These are phyloP conservation scores for Penicillium pulvis DNA, from an alignment of 495 filamentous ascomycete species.

Conservation along the genomic window DNA sequence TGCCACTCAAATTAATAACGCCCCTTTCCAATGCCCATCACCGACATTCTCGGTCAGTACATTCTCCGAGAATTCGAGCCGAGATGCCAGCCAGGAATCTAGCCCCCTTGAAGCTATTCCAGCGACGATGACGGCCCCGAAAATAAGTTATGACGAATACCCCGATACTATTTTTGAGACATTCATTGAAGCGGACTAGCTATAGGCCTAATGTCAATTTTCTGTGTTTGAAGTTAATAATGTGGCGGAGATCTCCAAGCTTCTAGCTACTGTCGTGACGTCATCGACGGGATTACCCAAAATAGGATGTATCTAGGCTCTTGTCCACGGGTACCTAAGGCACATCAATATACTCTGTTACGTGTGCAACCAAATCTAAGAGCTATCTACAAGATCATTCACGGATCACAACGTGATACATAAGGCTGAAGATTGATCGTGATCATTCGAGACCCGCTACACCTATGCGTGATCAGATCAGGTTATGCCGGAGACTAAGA, in stretches of 20 bases:
- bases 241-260: not conserved
- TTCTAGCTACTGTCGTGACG: not conserved
- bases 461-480: not conserved
- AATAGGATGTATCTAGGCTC: not conserved
- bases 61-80: conserved; percentile 19
- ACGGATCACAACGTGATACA: too few species aligned
- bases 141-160: not conserved
- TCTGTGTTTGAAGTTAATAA: not conserved
- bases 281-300: not conserved
- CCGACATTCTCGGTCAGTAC: conserved; percentile 16
- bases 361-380: too few species aligned
- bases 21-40: conserved; percentile 8
- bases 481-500: not conserved
- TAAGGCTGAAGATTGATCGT: too few species aligned
- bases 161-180: conserved; percentile 21
- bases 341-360: not conserved
- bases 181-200: conserved; percentile 16
- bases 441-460: not conserved
- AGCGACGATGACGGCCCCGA: not conserved
- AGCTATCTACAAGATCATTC: too few species aligned
- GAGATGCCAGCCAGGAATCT: not conserved
- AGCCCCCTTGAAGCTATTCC: not conserved
- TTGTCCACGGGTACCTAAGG: not conserved
- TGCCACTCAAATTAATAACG: conserved; percentile 1
- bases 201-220: not conserved